These are phyloP conservation scores for Colletotrichum sublineola DNA, from an alignment of 2,329 filamentous ascomycete genomes.

Conservation along the genomic window DNA sequence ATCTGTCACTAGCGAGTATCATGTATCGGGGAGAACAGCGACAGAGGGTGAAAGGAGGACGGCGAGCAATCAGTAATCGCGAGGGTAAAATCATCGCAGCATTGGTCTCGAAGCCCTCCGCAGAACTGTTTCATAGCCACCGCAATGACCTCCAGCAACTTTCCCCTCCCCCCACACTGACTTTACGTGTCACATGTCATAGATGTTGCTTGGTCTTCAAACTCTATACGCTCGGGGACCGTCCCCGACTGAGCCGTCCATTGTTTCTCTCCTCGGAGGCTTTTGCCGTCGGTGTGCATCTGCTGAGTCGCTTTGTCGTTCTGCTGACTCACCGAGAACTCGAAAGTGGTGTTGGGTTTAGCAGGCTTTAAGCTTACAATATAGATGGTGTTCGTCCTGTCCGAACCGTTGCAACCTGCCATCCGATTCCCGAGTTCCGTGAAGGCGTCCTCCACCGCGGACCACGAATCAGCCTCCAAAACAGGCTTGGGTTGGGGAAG, in stretches of 20 bases:
- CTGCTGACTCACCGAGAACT: conserved; percentile 5
- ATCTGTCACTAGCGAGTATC: conserved; percentile 25
- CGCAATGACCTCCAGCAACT: conserved; percentile 31
- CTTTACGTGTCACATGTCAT: conserved; percentile 26
- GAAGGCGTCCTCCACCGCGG: neutral
- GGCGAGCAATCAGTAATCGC: conserved; percentile 6
- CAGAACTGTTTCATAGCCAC: conserved; percentile 36
- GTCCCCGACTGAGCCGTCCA: conserved; percentile 10
- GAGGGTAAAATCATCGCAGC: conserved; percentile 39
- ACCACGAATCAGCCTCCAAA: neutral
- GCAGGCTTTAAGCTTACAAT: no score
- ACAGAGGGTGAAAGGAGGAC: conserved; percentile 13
- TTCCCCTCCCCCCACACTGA: conserved; percentile 5
- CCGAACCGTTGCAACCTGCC: conserved; percentile 9
- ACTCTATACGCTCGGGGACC: conserved; percentile 26
- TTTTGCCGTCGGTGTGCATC: conserved; percentile 14
- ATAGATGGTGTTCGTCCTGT: conserved; percentile 10
- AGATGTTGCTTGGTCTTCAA: conserved; percentile 8
- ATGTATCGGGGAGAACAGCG: conserved; percentile 36
- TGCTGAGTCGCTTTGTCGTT: neutral
- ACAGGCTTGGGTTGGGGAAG: conserved; percentile 27
- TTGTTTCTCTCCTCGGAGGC: neutral
- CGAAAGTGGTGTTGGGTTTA: neutral
- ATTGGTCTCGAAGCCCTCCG: conserved; percentile 24
- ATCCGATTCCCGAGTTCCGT: conserved; percentile 41